Conservation (phyloP, 1,284 basidiomycete genomes). For the Marasmius sp. region DNA sequence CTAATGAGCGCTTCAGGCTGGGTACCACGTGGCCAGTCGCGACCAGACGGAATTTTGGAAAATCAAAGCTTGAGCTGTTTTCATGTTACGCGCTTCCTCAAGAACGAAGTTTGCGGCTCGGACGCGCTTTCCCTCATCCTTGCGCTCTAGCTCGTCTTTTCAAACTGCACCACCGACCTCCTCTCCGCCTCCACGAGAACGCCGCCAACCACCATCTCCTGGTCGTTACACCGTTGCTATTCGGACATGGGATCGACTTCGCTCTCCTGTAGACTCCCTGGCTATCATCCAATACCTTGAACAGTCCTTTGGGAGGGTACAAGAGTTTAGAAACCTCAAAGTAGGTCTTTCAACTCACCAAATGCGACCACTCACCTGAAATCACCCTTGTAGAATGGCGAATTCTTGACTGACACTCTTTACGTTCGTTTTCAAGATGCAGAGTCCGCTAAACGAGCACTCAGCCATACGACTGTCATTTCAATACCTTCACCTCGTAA, state of each 20-base stretch:
- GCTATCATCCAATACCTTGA: conserved; percentile 10
- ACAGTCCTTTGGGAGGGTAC: conserved; percentile 6
- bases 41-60: too few relatives aligned
- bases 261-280: conserved; percentile 6
- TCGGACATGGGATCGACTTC: conserved; percentile 2
- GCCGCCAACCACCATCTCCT: background rate
- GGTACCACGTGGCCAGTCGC: too few relatives aligned
- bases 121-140: background rate
- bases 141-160: background rate
- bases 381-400: background rate
- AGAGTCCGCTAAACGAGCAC: conserved; percentile 3
- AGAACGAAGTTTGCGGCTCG: background rate
- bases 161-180: background rate
- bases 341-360: background rate
- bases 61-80: too few relatives aligned
- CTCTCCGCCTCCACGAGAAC: background rate
- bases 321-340: conserved; percentile 5
- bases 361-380: too few relatives aligned
- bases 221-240: conserved; percentile 4
- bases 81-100: background rate
- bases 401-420: background rate
- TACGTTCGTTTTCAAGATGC: conserved; percentile 6
- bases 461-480: background rate
- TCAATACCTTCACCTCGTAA: conserved; percentile 1
- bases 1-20: too few relatives aligned